Evolutionary conservation across 257 asterid species (phyloP), one percentile per base, ranked within the genome.

Genomic region (Nyctanthes arbortristis): DNA sequence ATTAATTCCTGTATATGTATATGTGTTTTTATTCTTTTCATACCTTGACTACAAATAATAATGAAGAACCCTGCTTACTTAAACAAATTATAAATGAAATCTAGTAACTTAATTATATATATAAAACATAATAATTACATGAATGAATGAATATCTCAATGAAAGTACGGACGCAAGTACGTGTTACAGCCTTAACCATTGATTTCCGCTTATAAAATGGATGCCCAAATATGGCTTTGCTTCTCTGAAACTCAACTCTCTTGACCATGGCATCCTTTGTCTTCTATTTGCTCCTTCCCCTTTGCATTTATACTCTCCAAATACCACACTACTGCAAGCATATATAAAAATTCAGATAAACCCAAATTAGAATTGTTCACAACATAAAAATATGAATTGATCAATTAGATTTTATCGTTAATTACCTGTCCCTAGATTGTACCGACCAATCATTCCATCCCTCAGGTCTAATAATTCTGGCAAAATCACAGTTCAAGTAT

Each of bases 391-490:
- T n/a, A n/a, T n/a, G 24, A 10, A 20, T 0, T n/a, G 9, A 39
- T 27, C 0, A 0, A 20, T 24, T 2, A 18, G 4, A 25, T 22
- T 52, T 28, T 20, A 61, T 2, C n/a, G n/a, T n/a, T n/a, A n/a
- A n/a, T n/a, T 79, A 87, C 96, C 62, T 74, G 24, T 73, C 84
- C 57, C 86, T 72, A 0, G 74, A 40, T 0, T 83, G 78, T 39
- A 31, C 16, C 27, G 65, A 67, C 96, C 92, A 87, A 33, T 88
- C 94, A 4, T 61, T 73, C 98, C 98, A 93, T 39, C 98, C 96
- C 39, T 63, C 65, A 0, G 89, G 87, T 12, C 79, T 64, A 0
- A 93, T 75, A 37, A 73, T 58, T 1, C 58, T 55, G 47, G 79
- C 81, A 11, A 93, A 39, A 10, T 74, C 49, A 30, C 83, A 77